Base-by-base conservation (phyloP, 2,329 filamentous ascomycete species). In the Alternaria tenuissima region DNA sequence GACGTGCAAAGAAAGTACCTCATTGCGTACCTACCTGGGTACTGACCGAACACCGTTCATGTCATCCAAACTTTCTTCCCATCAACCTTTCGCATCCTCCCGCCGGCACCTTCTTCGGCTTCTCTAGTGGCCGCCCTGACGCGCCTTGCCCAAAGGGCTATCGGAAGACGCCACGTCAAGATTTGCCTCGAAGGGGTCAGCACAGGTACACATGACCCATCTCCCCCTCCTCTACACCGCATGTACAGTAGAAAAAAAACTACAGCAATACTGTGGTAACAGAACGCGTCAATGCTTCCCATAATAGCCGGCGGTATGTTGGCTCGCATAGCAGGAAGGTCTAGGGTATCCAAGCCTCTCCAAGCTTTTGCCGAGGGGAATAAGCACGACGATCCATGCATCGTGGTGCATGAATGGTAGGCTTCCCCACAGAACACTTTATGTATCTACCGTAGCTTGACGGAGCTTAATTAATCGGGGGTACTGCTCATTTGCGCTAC, bases 301-400 rank as follows among this genome's bases (percentile, higher is more conserved):
- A 49, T 12, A 53, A 53, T 53, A 53, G 38, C 39, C 51, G 41
- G 38, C 51, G 51, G 51, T 32, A 53, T 34, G 20, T 49, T 49
- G 22, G 12, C 34, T 49, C 39, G 38, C 18, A 14, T 26, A 30
- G 28, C 47, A 56, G 52, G 32, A 44, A 41, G 22, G 14, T 30
- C 53, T 12, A 48, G 43, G 53, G 44, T 49, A 46, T 41, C 52
- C 38, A 59, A 59, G 57, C 52, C 57, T 59, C 5, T 16, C 52
- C 52, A 59, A 59, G 57, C 57, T 59, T 59, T 56, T 59, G 57
- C 52, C 57, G 44, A 59, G 44, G 52, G 46, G 51, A 59, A 51
- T 46, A 59, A 59, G 57, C 57, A 44, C 32, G 39, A 42, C 32
- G 39, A 56, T 46, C 38, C 30, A 51, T 59, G 52, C 44, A 55